Evolutionary conservation across 1,139 yeast species (phyloP).

Genomic region (Blastobotrys persicus): DNA sequence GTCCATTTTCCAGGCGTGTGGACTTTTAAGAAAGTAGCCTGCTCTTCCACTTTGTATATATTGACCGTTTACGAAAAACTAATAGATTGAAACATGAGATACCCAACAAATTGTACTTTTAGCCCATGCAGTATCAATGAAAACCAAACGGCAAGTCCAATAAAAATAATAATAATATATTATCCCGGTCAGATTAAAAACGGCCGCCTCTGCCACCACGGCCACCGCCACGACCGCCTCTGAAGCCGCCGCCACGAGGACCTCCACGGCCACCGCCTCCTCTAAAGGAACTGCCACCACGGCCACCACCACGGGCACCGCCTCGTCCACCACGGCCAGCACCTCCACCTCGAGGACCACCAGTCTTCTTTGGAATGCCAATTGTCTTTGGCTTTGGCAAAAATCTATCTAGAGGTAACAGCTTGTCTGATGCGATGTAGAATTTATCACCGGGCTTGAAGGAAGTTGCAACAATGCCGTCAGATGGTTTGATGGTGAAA

Average conservation of each 20-base stretch:
- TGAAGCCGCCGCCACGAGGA: conserved; percentile 46
- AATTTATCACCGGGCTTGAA: conserved; percentile 96
- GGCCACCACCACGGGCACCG: conserved; percentile 48
- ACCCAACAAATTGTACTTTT: too few relatives aligned
- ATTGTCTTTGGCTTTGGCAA: conserved; percentile 83
- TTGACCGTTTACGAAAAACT: too few relatives aligned
- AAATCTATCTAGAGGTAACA: conserved; percentile 93
- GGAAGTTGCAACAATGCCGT: conserved; percentile 91
- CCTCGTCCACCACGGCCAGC: conserved; percentile 44
- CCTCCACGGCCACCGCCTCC: conserved; percentile 45
- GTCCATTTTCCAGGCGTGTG: conserved; percentile 24
- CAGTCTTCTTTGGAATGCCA: conserved; percentile 70
- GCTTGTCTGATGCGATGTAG: conserved; percentile 90
- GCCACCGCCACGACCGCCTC: conserved; percentile 46
- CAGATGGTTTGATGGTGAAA: conserved; percentile 93
- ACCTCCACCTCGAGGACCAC: conserved; percentile 48
- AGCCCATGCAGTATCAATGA: too few relatives aligned
- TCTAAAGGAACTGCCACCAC: conserved; percentile 43
- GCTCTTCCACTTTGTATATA: not conserved
- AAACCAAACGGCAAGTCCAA: too few relatives aligned
- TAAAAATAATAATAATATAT: too few relatives aligned
- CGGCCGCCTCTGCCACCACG: conserved; percentile 39
- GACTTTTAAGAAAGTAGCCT: conserved; percentile 12
- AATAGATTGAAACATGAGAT: too few relatives aligned
- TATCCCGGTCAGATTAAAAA: not conserved